A percentile compares a stretch with the other conserved stretches of the same genome.
phyloP scores from a whole-genome alignment of 768 basidiomycete species.

The Myochromella boudieri region DNA sequence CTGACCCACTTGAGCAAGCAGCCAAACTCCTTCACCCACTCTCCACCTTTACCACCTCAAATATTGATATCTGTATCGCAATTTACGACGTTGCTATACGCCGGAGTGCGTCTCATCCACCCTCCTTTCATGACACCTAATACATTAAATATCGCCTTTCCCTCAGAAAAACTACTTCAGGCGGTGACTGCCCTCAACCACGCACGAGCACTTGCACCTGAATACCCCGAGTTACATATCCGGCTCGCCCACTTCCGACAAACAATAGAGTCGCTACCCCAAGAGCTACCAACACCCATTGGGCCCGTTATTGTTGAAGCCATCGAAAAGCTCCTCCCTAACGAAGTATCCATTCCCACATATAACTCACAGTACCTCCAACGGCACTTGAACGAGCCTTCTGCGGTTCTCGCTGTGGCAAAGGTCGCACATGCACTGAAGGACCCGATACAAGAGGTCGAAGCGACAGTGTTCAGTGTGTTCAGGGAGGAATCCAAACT shows the following conservation, averaged over 20 bases:
- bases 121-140: background rate
- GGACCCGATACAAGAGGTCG: slow-evolving; percentile 57
- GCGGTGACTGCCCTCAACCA: slow-evolving; percentile 66
- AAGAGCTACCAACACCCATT: slow-evolving; percentile 44
- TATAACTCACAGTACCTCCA: slow-evolving; percentile 81
- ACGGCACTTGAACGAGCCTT: slow-evolving; percentile 46
- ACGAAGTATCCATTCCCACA: slow-evolving; percentile 55
- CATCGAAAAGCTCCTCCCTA: slow-evolving; percentile 53
- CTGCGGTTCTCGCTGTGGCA: slow-evolving; percentile 64
- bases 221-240: slow-evolving; percentile 69
- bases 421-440: slow-evolving; percentile 49
- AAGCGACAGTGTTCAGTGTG: slow-evolving; percentile 51
- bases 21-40: slow-evolving; percentile 69
- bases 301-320: slow-evolving; percentile 49
- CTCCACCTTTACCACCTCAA: slow-evolving; percentile 44
- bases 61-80: slow-evolving; percentile 71
- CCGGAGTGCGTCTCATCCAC: slow-evolving; percentile 61
- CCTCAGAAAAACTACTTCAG: slow-evolving; percentile 77
- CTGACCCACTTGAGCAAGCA: slow-evolving; percentile 75
- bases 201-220: slow-evolving; percentile 51
- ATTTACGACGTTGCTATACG: slow-evolving; percentile 82
- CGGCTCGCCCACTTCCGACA: slow-evolving; percentile 65
- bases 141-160: slow-evolving; percentile 1
- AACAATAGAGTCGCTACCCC: slow-evolving; percentile 33
- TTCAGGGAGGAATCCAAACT: slow-evolving; percentile 43